Percentiles rank a stretch among this genome's conserved stretches.
Conservation (phyloP, 371 early-diverging fungal genomes). For the Cokeromyces recurvatus region DNA sequence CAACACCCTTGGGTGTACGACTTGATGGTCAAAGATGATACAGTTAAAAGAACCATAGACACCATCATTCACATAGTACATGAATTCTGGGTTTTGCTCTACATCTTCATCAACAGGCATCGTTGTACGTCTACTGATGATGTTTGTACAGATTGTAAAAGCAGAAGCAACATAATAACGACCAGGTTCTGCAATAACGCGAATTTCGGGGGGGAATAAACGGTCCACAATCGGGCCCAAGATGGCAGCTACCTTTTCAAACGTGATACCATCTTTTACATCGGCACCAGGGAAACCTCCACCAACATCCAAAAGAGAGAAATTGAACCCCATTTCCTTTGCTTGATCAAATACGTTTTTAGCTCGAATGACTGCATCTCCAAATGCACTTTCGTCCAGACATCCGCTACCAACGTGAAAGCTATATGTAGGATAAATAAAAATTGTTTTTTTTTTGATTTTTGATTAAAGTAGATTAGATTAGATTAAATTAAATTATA, state of each 20-base stretch:
- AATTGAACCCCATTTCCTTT: conserved; percentile 65
- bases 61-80: conserved; percentile 98
- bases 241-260: conserved; percentile 81
- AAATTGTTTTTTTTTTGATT: too few relatives aligned
- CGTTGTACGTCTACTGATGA: conserved; percentile 84
- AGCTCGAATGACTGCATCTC: conserved; percentile 86
- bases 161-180: conserved; percentile 94
- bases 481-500: too few relatives aligned
- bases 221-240: conserved; percentile 76
- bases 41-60: conserved; percentile 98
- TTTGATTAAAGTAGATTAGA: too few relatives aligned
- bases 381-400: conserved; percentile 85
- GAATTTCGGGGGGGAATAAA: conserved; percentile 67
- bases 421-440: conserved; percentile 23
- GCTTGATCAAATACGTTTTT: conserved; percentile 86
- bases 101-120: conserved; percentile 13
- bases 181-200: conserved; percentile 97
- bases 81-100: conserved; percentile 55
- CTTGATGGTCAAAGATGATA: conserved; percentile 94
- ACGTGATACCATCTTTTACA: conserved; percentile 71
- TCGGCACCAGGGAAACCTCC: conserved; percentile 96
- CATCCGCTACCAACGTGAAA: conserved; percentile 97
- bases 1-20: conserved; percentile 58
- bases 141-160: conserved; percentile 87
- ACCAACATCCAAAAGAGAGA: conserved; percentile 89